Conservation (phyloP, 2,329 filamentous ascomycete genomes). For the Boeremia exigua region DNA sequence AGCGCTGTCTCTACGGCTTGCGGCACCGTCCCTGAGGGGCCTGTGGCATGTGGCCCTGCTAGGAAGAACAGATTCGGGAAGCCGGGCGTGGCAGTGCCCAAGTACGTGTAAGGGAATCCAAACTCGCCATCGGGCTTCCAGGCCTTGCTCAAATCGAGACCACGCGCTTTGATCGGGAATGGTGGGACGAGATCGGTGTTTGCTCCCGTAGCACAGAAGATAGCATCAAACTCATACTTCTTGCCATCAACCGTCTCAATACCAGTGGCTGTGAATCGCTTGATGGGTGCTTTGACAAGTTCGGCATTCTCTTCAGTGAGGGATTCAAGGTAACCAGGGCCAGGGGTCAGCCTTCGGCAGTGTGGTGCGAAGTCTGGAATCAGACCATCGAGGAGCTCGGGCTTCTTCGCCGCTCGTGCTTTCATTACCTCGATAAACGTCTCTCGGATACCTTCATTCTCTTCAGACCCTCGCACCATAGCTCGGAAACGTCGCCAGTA, state of each 20-base stretch:
- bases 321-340: slow-evolving; percentile 49
- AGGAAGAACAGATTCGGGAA: slow-evolving; percentile 74
- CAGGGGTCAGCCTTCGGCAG: slow-evolving; percentile 44
- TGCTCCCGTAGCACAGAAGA: slow-evolving; percentile 71
- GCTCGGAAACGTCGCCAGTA: slow-evolving; percentile 63
- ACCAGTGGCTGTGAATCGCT: slow-evolving; percentile 46
- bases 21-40: slow-evolving; percentile 67
- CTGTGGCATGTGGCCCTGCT: slow-evolving; percentile 55
- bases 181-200: slow-evolving; percentile 59
- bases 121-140: slow-evolving; percentile 64
- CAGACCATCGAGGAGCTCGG: slow-evolving; percentile 50
- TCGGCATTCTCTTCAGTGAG: slow-evolving; percentile 51
- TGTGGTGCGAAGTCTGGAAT: slow-evolving; percentile 49
- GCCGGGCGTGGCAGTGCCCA: slow-evolving; percentile 67
- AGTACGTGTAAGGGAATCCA: slow-evolving; percentile 72
- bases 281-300: slow-evolving; percentile 50
- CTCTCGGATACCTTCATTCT: slow-evolving; percentile 42
- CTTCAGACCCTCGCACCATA: slow-evolving; percentile 47
- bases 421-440: slow-evolving; percentile 45
- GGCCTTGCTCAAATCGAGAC: slow-evolving; percentile 59
- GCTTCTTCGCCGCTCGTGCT: slow-evolving; percentile 48
- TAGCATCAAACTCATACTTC: slow-evolving; percentile 49
- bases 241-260: slow-evolving; percentile 50
- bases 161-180: slow-evolving; percentile 65
- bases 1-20: slow-evolving; percentile 71